Conservation (phyloP, 176 grass and related monocot species). For the Aegilops umbellulata region DNA sequence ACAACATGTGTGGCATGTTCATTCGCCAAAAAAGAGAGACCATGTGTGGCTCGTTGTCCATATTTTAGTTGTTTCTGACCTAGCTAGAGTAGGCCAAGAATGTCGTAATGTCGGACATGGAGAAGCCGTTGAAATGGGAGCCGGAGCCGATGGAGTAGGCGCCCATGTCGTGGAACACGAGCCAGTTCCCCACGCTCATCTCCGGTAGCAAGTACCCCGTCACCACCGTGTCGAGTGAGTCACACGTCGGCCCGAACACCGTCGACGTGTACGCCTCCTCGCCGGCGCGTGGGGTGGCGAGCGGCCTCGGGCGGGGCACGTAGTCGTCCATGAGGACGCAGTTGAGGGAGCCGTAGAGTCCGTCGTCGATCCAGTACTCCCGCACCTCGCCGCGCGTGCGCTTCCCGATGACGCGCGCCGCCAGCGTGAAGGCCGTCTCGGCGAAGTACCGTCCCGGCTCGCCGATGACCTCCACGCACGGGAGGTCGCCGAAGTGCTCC, state of each 20-base stretch:
- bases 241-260: background rate
- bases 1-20: too few species aligned
- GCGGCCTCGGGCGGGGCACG: background rate
- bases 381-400: background rate
- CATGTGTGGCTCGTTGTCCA: too few species aligned
- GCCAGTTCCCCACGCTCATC: background rate
- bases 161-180: conserved; percentile 15
- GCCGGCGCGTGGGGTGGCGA: background rate
- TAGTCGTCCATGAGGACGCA: background rate
- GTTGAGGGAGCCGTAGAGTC: background rate
- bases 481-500: background rate
- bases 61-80: too few species aligned
- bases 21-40: too few species aligned
- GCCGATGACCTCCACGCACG: background rate
- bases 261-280: background rate
- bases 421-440: background rate
- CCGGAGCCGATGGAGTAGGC: background rate
- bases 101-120: background rate
- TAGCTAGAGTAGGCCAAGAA: background rate
- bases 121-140: conserved; percentile 13
- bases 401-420: background rate
- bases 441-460: conserved; percentile 5
- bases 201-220: background rate
- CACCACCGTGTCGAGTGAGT: background rate
- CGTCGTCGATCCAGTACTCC: conserved; percentile 23